A percentile compares a stretch with the other conserved stretches of the same genome.
Evolutionary conservation across 1,284 basidiomycete genomes (phyloP).

Genomic region (Ganoderma sp.): DNA sequence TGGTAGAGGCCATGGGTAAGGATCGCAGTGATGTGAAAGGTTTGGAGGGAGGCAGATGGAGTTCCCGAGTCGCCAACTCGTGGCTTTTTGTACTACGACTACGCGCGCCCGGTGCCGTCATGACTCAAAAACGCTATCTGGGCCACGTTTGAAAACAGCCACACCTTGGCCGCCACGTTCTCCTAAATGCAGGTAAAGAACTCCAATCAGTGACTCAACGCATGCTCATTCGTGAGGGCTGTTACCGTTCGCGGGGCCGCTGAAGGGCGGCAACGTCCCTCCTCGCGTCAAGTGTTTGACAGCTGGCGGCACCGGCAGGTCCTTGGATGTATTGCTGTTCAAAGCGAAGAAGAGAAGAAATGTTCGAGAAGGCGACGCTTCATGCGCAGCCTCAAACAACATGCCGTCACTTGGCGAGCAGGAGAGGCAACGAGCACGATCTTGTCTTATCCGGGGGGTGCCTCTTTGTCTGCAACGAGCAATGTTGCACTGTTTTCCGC

Average conservation of each 20-base stretch:
- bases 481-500: too few species aligned
- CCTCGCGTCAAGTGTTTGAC: conserved; percentile 25
- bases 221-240: neutral
- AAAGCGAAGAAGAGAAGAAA: too few species aligned
- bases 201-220: neutral
- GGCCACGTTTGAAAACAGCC: neutral
- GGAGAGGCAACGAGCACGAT: too few species aligned
- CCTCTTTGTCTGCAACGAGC: too few species aligned
- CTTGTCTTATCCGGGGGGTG: too few species aligned
- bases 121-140: neutral
- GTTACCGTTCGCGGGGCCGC: neutral
- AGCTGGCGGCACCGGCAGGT: neutral
- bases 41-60: neutral
- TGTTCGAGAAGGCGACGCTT: too few species aligned
- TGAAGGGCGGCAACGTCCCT: conserved; percentile 30
- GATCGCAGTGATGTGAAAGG: neutral
- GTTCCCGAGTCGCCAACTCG: neutral
- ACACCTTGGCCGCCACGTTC: too few species aligned
- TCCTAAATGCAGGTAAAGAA: neutral
- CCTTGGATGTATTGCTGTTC: too few species aligned
- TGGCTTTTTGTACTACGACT: neutral
- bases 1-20: neutral
- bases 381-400: too few species aligned
- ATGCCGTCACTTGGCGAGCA: too few species aligned
- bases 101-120: neutral